These are phyloP conservation scores for Colletotrichum neosansevieriae DNA, from an alignment of 2,329 filamentous ascomycete species.

Conservation along the genomic window DNA sequence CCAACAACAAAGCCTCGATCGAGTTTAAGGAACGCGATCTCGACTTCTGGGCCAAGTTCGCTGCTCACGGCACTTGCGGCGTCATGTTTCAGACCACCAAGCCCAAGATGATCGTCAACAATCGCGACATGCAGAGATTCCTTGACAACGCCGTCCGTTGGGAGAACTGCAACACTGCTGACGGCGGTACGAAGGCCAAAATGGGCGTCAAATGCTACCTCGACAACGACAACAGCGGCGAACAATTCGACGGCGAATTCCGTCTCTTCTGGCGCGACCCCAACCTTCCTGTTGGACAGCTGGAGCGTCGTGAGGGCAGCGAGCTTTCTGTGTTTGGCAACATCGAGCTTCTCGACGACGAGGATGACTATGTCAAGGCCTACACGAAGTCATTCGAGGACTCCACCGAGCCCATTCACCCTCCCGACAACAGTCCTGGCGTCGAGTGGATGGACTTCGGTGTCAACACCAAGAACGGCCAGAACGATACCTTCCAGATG, in stretches of 20 bases:
- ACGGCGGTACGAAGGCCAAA: slow-evolving; percentile 6
- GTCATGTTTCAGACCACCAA: slow-evolving; percentile 23
- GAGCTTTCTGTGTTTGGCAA: background rate
- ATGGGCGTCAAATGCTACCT: slow-evolving; percentile 23
- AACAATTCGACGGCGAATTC: slow-evolving; percentile 19
- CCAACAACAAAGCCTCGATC: slow-evolving; percentile 23
- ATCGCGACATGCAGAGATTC: slow-evolving; percentile 28
- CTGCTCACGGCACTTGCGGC: slow-evolving; percentile 31
- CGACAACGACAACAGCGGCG: background rate
- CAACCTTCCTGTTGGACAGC: background rate
- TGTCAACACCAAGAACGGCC: background rate
- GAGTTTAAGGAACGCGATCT: slow-evolving; percentile 27
- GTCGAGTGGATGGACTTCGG: slow-evolving; percentile 12
- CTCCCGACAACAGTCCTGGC: background rate
- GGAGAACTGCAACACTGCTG: background rate
- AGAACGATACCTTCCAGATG: slow-evolving; percentile 23
- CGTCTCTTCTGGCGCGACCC: slow-evolving; percentile 29
- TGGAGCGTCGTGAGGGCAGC: background rate
- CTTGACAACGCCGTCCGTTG: slow-evolving; percentile 15
- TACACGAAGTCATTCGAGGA: too few relatives aligned
- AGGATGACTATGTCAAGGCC: too few relatives aligned
- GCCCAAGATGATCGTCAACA: slow-evolving; percentile 9
- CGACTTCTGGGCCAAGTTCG: slow-evolving; percentile 21
- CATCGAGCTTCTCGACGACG: background rate
- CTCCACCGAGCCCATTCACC: background rate